Evolutionary conservation across 768 basidiomycete genomes (phyloP).

Genomic region (Gymnopilus dilepis): DNA sequence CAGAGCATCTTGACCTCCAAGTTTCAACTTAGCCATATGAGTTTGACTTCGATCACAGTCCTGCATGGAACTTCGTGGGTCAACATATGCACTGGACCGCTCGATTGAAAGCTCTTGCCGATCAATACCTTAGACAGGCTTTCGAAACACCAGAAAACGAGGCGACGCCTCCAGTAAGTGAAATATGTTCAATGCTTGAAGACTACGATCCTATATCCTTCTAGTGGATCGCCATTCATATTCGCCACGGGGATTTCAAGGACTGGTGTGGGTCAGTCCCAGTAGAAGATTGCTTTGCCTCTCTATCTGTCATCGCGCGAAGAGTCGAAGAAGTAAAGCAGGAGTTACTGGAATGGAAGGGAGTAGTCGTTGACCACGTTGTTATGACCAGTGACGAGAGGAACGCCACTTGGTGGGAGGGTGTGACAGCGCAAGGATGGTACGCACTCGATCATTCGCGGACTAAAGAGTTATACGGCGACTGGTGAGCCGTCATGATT

Average conservation of each 20-base stretch:
- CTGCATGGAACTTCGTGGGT: conserved; percentile 63
- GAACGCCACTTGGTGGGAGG: conserved; percentile 63
- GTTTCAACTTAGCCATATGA: conserved; percentile 49
- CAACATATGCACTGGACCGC: conserved; percentile 56
- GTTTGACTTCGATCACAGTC: conserved; percentile 60
- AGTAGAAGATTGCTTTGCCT: conserved; percentile 54
- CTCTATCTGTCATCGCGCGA: conserved; percentile 55
- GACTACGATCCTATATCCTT: neutral
- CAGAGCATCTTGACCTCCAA: neutral
- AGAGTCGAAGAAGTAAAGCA: conserved; percentile 60
- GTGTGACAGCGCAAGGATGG: conserved; percentile 57
- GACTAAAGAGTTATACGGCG: conserved; percentile 51
- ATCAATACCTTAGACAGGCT: conserved; percentile 50
- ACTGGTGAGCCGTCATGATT: conserved; percentile 49
- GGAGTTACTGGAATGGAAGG: conserved; percentile 49
- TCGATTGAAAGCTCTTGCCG: conserved; percentile 44
- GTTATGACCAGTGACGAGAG: conserved; percentile 71
- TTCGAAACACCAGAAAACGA: conserved; percentile 42
- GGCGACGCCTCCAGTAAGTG: conserved; percentile 52
- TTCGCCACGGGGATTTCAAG: conserved; percentile 60
- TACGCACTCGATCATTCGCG: conserved; percentile 51
- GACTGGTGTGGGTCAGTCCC: conserved; percentile 48
- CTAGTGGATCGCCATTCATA: conserved; percentile 63
- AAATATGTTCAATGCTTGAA: neutral
- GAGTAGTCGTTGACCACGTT: conserved; percentile 54